Evolutionary conservation across 2,329 filamentous ascomycete genomes (phyloP).

Genomic region (Blumeria hordei): DNA sequence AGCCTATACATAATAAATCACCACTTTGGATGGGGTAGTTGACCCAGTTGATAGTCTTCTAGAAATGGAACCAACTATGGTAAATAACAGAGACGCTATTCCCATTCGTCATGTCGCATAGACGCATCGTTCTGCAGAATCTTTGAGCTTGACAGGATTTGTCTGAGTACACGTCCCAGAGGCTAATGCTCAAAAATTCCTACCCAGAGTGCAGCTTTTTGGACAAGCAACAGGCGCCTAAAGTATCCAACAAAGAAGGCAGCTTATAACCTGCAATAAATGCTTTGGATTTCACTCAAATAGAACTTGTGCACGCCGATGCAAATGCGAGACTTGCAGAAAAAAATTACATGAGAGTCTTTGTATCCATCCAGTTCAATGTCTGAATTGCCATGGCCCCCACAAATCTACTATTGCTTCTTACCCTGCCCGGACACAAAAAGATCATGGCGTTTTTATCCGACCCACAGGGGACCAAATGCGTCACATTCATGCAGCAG

Average conservation of each 20-base stretch:
- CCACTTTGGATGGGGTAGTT: background rate
- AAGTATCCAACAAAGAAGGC: background rate
- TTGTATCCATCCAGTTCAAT: background rate
- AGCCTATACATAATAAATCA: background rate
- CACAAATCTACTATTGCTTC: background rate
- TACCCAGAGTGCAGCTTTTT: background rate
- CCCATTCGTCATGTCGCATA: background rate
- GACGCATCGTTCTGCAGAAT: background rate
- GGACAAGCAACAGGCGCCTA: background rate
- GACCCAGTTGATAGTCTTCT: background rate
- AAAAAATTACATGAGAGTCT: background rate
- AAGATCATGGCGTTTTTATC: background rate
- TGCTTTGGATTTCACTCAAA: background rate
- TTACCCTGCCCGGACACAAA: background rate
- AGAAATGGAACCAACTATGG: background rate
- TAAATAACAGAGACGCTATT: background rate
- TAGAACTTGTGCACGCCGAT: background rate
- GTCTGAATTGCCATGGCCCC: background rate
- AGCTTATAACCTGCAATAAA: background rate
- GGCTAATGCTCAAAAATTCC: background rate
- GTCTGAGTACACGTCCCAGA: background rate
- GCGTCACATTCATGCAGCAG: background rate
- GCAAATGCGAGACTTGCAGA: background rate
- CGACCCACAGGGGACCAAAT: background rate
- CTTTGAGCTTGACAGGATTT: background rate